Evolutionary conservation across 495 filamentous ascomycete genomes (phyloP), one percentile per base, ranked within the genome.

Genomic region (Aspergillus taichungensis): DNA sequence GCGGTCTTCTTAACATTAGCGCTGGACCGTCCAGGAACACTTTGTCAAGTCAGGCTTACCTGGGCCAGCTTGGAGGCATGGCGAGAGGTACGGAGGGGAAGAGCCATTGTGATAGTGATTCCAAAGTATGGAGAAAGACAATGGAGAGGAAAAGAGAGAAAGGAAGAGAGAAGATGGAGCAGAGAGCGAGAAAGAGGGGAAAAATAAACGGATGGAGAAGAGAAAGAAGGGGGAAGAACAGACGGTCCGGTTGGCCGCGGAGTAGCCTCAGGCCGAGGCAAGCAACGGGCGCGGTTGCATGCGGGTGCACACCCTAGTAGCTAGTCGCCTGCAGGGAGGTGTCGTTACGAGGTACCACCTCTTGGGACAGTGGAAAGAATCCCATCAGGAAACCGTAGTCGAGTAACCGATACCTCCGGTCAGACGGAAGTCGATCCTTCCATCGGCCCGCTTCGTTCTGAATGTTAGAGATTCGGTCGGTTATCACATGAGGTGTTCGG

Each of bases 41-140:
- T 10, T 24, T 24, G n/a, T n/a, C n/a, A 30, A 18, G 32, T 32
- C 12, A 27, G 27, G 53, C 56, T 45, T 51, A 71, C 68, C 57
- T 66, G 58, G 14, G 61, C 60, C 51, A 72, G 45, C 54, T 54
- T 59, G 27, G 62, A 54, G 40, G 61, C 66, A 56, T 67, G 65
- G 45, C 65, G 62, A 47, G 59, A 58, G 47, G 68, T 62, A 55
- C 64, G 62, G 53, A 63, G 57, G 45, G 57, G 54, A 34, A 69
- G 54, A 8, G 58, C 60, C 60, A 65, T 63, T 46, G 39, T 56
- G 54, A 46, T 44, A 48, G 53, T 49, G 59, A 44, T 50, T 54
- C 51, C 54, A 43, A 34, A 18, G 18, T 13, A 38, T 12, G 38
- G 47, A 18, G 34, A 7, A 31, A 37, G 33, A 36, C 27, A 41